Evolutionary conservation across 129 eudicot species (phyloP), one percentile per base, ranked within the genome.

Genomic region (Silybum marianum): DNA sequence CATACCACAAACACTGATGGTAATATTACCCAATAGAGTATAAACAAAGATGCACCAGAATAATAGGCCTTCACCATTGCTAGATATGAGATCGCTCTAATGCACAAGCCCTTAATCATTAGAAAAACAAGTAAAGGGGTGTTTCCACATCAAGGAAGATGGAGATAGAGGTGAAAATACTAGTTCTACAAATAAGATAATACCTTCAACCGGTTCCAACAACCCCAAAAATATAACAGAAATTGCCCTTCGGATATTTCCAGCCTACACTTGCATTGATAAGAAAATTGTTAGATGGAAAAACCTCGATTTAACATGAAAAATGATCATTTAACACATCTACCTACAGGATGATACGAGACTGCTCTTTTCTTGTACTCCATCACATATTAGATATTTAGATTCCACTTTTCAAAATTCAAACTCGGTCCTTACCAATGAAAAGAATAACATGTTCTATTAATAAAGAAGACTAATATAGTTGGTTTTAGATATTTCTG

Each of bases 131-230:
- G n/a, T 18, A n/a, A 16, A 58, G 22, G 23, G 66, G 66, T 7
- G 3, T 18, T 58, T 58, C 66, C 66, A 18, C 23, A 18, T 58
- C 66, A 65, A 65, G 18, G 24, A 42, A 76, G 24, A 54, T 28
- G n/a, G 14, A 58, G 39, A 18, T 44, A 9, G 18, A 78, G 28
- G 46, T 67, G 19, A 78, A 24, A 28, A 38, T 6, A 62, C 46
- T 30, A 69, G 44, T 28, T 51, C 21, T 44, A 58, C 26, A 30
- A 51, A 48, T 48, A 12, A 36, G 9, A 60, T 65, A 48, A 85
- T 90, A 92, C 98, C 97, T 88, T 90, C 78, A 94, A 78, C 69
- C 85, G 86, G 85, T 90, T 82, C 96, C 96, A 94, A 72, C 96
- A 90, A 73, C 81, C 97, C 98, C 98, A 94, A 73, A 94, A 94